A percentile compares a stretch with the other conserved stretches of the same genome.
phyloP scores from a whole-genome alignment of 2,329 filamentous ascomycete species.

The Alternaria arbusti region DNA sequence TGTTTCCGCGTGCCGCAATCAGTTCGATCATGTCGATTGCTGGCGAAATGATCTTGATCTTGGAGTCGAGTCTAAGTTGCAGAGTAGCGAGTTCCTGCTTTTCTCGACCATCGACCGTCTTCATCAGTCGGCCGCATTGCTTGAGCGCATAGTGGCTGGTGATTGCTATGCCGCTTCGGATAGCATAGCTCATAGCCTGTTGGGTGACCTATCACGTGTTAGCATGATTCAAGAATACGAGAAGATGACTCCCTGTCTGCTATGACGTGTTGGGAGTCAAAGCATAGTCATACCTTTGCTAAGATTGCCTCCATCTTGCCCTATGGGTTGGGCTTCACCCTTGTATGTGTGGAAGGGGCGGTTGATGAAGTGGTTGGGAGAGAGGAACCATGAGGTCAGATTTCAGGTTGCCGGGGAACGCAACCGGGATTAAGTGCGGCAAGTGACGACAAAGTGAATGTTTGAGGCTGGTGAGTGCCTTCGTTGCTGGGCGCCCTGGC shows the following conservation, averaged over 20 bases:
- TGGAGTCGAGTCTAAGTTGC: constrained; percentile 78
- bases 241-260: not conserved
- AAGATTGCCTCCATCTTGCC: constrained; percentile 74
- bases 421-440: not conserved
- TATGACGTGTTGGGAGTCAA: constrained; percentile 6
- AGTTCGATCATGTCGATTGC: constrained; percentile 92
- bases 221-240: not conserved
- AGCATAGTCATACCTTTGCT: constrained; percentile 57
- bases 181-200: constrained; percentile 91
- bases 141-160: constrained; percentile 85
- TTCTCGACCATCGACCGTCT: constrained; percentile 71
- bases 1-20: constrained; percentile 79
- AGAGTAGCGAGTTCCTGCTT: constrained; percentile 74
- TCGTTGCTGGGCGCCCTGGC: constrained; percentile 23
- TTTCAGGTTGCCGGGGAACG: not conserved
- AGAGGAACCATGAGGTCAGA: constrained; percentile 4
- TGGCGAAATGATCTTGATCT: constrained; percentile 90
- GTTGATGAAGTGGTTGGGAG: not conserved
- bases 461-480: constrained; percentile 19
- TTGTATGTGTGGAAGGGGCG: not conserved
- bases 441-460: not conserved
- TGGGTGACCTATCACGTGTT: constrained; percentile 63
- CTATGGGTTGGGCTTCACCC: constrained; percentile 3
- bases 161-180: constrained; percentile 81
- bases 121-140: constrained; percentile 79